These are phyloP conservation scores for Funneliformis caledonium DNA, from an alignment of 371 early-diverging fungal species.

Conservation along the genomic window DNA sequence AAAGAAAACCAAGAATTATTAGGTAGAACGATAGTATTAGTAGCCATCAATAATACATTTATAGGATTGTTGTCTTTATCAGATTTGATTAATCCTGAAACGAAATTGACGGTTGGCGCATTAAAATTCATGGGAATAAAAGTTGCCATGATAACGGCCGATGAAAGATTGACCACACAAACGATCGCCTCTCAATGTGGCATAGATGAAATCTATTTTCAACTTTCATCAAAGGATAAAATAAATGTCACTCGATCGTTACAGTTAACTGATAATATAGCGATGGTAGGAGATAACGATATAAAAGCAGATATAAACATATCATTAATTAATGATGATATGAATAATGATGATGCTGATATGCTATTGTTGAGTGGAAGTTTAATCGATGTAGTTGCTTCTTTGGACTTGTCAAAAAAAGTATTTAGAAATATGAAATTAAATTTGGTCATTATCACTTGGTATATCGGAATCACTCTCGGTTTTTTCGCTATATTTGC, in stretches of 20 bases:
- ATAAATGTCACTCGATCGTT: slow-evolving; percentile 69
- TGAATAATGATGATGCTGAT: slow-evolving; percentile 93
- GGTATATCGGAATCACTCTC: slow-evolving; percentile 86
- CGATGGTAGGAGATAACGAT: slow-evolving; percentile 99
- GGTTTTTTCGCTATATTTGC: slow-evolving; percentile 43
- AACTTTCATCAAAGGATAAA: slow-evolving; percentile 90
- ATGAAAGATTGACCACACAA: slow-evolving; percentile 79
- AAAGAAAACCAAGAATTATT: slow-evolving; percentile 53
- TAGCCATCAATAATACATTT: slow-evolving; percentile 65
- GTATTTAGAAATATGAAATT: slow-evolving; percentile 84
- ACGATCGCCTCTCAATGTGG: slow-evolving; percentile 74
- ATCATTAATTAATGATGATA: slow-evolving; percentile 89
- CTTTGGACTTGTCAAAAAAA: slow-evolving; percentile 78
- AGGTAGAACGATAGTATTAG: slow-evolving; percentile 86
- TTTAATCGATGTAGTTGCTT: slow-evolving; percentile 81
- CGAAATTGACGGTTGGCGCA: slow-evolving; percentile 68
- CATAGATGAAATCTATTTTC: slow-evolving; percentile 84
- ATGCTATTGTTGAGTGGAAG: slow-evolving; percentile 85
- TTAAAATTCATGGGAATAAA: slow-evolving; percentile 77
- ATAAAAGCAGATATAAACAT: slow-evolving; percentile 95
- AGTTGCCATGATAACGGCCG: slow-evolving; percentile 93
- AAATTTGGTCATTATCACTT: slow-evolving; percentile 88
- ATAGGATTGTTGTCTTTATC: slow-evolving; percentile 82
- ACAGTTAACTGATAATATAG: slow-evolving; percentile 59
- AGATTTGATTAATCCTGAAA: slow-evolving; percentile 84